Evolutionary conservation across 495 filamentous ascomycete species (phyloP).

Genomic region (Penicillium cosmopolitanum): DNA sequence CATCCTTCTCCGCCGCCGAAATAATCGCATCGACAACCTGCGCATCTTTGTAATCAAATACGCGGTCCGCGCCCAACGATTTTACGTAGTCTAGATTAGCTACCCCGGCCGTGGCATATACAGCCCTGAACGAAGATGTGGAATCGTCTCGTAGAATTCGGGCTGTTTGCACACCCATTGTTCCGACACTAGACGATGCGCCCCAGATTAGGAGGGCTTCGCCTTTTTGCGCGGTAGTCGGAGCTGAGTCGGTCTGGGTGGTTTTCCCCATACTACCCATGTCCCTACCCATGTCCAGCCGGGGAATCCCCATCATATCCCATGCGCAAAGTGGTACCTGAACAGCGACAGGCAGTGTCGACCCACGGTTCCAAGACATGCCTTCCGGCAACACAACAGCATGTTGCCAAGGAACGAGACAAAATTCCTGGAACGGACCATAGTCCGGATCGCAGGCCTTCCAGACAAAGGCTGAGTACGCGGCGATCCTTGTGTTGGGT

Average conservation of each 20-base stretch:
- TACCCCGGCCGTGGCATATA: slow-evolving; percentile 53
- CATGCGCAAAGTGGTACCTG: slow-evolving; percentile 35
- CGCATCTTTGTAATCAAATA: slow-evolving; percentile 54
- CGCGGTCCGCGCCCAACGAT: slow-evolving; percentile 49
- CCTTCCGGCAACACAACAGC: slow-evolving; percentile 38
- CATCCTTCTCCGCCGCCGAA: slow-evolving; percentile 43
- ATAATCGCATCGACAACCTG: slow-evolving; percentile 48
- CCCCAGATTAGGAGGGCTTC: slow-evolving; percentile 50
- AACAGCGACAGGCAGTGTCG: slow-evolving; percentile 47
- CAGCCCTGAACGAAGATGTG: slow-evolving; percentile 35
- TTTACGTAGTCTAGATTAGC: slow-evolving; percentile 48
- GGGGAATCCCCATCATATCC: slow-evolving; percentile 36
- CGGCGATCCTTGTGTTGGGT: slow-evolving; percentile 48
- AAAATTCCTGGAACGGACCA: slow-evolving; percentile 49
- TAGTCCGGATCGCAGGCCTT: slow-evolving; percentile 43
- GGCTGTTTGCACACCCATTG: slow-evolving; percentile 48
- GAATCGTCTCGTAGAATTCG: slow-evolving; percentile 35
- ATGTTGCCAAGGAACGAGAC: slow-evolving; percentile 44
- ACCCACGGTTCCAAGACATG: slow-evolving; percentile 48
- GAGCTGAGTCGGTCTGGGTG: no score
- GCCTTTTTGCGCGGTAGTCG: slow-evolving; percentile 16
- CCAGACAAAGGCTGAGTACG: slow-evolving; percentile 44
- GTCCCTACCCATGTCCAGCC: slow-evolving; percentile 13
- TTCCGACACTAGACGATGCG: slow-evolving; percentile 51
- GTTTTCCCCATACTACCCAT: no score